phyloP scores from a whole-genome alignment of 2,329 filamentous ascomycete species.

The Xylariaceae sp. region DNA sequence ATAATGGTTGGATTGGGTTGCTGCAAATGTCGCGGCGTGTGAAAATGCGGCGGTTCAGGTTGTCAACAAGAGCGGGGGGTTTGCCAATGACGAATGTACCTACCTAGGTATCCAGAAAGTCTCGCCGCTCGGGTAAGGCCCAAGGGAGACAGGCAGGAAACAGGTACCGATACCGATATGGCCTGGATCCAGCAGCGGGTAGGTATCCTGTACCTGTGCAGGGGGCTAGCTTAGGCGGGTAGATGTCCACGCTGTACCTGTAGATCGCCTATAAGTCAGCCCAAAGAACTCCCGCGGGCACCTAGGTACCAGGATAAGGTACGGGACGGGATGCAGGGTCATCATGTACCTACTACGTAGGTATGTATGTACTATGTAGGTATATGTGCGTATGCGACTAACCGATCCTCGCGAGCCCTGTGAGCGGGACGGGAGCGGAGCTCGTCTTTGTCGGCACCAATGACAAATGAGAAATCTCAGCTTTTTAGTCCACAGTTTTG shows the following conservation, averaged over 20 bases:
- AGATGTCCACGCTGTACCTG: background rate
- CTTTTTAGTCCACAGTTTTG: background rate
- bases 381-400: conserved; percentile 17
- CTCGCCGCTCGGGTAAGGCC: background rate
- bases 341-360: background rate
- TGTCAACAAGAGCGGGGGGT: conserved; percentile 16
- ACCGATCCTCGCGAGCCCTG: conserved; percentile 5
- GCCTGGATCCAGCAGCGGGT: background rate
- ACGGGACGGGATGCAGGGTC: background rate
- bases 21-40: conserved; percentile 22
- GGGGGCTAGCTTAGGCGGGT: background rate
- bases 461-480: background rate
- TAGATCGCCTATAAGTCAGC: background rate
- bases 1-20: conserved; percentile 30
- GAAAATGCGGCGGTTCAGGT: conserved; percentile 19
- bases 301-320: background rate
- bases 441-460: conserved; percentile 5
- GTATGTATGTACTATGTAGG: background rate
- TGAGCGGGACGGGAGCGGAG: background rate
- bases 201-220: background rate
- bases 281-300: background rate
- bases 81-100: background rate
- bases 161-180: background rate
- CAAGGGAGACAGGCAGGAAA: background rate
- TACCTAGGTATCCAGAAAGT: background rate